Evolutionary conservation across 164 flowering plant genomes (phyloP).

Genomic region (Piper betle): DNA sequence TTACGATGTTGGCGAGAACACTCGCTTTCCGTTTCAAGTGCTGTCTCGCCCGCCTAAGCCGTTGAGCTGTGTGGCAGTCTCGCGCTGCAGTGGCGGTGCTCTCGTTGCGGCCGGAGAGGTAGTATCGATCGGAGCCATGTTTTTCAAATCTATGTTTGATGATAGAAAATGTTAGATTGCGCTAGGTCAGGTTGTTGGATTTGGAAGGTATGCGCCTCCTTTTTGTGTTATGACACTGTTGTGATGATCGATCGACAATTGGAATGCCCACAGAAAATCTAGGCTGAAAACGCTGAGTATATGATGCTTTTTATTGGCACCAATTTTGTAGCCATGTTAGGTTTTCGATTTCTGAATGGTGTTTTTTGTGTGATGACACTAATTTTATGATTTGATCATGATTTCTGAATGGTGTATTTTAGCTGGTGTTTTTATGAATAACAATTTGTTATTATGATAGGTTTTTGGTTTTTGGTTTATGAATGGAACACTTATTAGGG

Average conservation of each 20-base stretch:
- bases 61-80: conserved; percentile 53
- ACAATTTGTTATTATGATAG: neutral
- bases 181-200: neutral
- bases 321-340: no score
- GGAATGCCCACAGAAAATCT: neutral
- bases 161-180: neutral
- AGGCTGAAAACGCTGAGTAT: neutral
- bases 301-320: neutral
- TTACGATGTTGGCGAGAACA: conserved; percentile 32
- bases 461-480: neutral
- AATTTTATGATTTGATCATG: neutral
- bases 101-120: conserved; percentile 67
- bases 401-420: neutral
- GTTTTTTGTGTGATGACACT: no score
- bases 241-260: neutral
- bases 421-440: neutral
- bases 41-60: conserved; percentile 48
- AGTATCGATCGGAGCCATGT: neutral
- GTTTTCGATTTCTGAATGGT: no score
- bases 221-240: neutral
- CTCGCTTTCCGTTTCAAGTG: conserved; percentile 46
- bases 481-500: neutral
- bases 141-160: neutral
- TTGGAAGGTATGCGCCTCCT: neutral
- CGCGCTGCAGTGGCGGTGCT: conserved; percentile 23